Base-by-base conservation (phyloP, 108 stramenopile genomes). In the Nitzschia sp. region DNA sequence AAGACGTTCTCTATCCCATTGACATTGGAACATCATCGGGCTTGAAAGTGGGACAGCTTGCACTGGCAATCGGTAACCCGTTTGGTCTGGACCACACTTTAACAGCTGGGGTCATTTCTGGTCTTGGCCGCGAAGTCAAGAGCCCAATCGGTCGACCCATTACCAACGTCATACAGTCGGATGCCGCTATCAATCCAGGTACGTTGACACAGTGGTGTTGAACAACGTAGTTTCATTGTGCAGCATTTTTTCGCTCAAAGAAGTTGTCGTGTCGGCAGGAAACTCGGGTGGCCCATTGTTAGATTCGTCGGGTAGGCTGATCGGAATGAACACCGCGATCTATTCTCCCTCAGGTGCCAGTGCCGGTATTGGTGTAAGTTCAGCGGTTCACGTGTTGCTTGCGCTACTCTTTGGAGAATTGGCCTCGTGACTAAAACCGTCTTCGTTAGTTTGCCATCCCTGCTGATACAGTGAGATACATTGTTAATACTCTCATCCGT, bases 391-490 rank as follows among this genome's bases (percentile, higher is more conserved):
- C n/a, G n/a, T n/a, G n/a, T n/a, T n/a, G n/a, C n/a, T n/a, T n/a
- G n/a, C n/a, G n/a, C n/a, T n/a, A n/a, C n/a, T n/a, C n/a, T n/a
- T n/a, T n/a, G n/a, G n/a, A n/a, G n/a, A n/a, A n/a, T n/a, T n/a
- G n/a, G n/a, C n/a, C n/a, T n/a, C n/a, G n/a, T n/a, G n/a, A n/a
- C n/a, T n/a, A n/a, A n/a, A n/a, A n/a, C n/a, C n/a, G n/a, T n/a
- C n/a, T n/a, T n/a, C n/a, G n/a, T n/a, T n/a, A n/a, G n/a, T 98
- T 98, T 79, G 97, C 97, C 29, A 94, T 98, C 28, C 97, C 97
- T 23, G 70, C 89, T 15, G 97, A 98, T 76, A 85, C 95, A 17
- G 87, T 98, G 27, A 84, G 86, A 57, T 83, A 65, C 26, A 76
- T 76, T 62, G 95, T 93, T 8, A 78, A 76, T 3, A 85, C 85